Base-by-base conservation (phyloP, 495 filamentous ascomycete species). In the Penicilliopsis zonata region DNA sequence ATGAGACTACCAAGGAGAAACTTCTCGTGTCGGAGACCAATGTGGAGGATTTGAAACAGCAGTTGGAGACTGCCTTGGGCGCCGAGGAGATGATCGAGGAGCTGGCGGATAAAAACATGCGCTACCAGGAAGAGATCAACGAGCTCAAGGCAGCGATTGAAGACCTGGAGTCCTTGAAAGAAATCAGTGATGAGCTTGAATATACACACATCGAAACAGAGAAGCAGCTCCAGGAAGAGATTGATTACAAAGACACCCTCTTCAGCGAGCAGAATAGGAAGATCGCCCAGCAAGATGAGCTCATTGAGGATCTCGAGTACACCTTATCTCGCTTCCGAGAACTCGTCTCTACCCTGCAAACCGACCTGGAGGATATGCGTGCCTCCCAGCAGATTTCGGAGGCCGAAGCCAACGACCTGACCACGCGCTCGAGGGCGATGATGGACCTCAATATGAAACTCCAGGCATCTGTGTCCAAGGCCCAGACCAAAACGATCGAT, bases 381-480 rank as follows among this genome's bases (percentile, higher is more conserved):
- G 81, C 86, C 9, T 86, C 83, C 19, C 82, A 88, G 35, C 82
- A 90, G 38, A 79, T 96, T 28, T 86, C 86, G 1, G 92, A 98
- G 47, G 78, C 79, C 3, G 88, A 96, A 49, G 81, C 86, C 4
- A 83, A 85, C 43, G 81, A 95, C 40, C 69, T 95, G 13, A 81
- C 73, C 23, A 78, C 69, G 36, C 79, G 85, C 18, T 93, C 87
- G 20, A 72, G 85, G 31, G 83, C 85, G 13, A 93, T 96, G 84
- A 78, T 92, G 71, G 86, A 98, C 52, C 68, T 98, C 25, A 96
- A 94, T 54, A 70, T 87, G 72, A 87, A 90, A 45, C 72, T 98
- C 20, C 87, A 93, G 44, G 69, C 78, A 22, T 88, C 86, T 8
- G 85, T 84, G 14, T 69, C 82, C 9, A 95, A 94, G 58, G 76